Evolutionary conservation across 148 eudicot genomes (phyloP).

Genomic region (Diospyros kaki): DNA sequence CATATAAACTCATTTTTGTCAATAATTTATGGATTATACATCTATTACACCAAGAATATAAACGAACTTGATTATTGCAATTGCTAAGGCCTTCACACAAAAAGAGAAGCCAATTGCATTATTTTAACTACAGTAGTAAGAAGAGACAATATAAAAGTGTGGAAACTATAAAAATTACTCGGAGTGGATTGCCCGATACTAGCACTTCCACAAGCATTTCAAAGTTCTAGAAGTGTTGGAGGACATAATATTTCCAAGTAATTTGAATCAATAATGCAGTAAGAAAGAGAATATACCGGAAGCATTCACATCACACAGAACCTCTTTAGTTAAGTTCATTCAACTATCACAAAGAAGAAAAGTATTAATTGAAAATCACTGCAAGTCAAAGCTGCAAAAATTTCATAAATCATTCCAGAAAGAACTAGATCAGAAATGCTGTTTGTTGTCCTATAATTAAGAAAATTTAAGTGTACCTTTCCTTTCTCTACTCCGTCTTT

Average conservation of each 20-base stretch:
- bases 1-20: neutral
- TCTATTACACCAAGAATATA: neutral
- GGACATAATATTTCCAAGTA: neutral
- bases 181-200: conserved; percentile 1
- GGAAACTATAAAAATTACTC: neutral
- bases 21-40: neutral
- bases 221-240: neutral
- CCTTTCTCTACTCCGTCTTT: conserved; percentile 86
- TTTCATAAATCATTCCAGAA: neutral
- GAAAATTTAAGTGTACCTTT: conserved; percentile 48
- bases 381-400: neutral
- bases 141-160: neutral
- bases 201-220: neutral
- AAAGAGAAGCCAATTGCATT: neutral
- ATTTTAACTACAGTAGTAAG: neutral
- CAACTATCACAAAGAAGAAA: neutral
- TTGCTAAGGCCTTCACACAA: neutral
- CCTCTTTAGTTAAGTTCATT: neutral
- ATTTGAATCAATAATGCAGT: conserved; percentile 17
- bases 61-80: neutral
- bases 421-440: neutral
- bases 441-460: neutral
- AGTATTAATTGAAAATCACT: neutral
- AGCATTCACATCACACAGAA: neutral
- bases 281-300: neutral